Base-by-base conservation (phyloP, 108 stramenopile species). In the Craspedostauros australis region DNA sequence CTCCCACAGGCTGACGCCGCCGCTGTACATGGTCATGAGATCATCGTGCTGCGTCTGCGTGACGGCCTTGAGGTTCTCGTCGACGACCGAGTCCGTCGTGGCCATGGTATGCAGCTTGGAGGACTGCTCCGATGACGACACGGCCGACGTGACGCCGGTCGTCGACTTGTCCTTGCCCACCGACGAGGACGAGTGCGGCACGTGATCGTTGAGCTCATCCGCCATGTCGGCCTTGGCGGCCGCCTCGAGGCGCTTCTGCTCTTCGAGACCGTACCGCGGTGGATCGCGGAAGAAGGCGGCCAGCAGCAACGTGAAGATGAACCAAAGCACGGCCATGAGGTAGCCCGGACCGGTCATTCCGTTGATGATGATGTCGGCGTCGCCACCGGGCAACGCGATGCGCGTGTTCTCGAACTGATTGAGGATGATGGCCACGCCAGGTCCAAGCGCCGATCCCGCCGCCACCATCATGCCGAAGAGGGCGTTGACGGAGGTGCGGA, bases 311-410 rank as follows among this genome's bases (percentile, higher is more conserved):
- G 64, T 51, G 46, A 76, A 87, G 8, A 80, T 43, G 0, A 40
- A 20, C 91, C 91, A 93, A 6, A 87, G 56, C n/a, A 52, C 8
- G n/a, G 73, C 68, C 87, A 93, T 93, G 9, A 93, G 62, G 38
- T 66, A 93, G 0, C 87, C 86, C 5, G 91, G 85, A 36, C 80
- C 79, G 4, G 84, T 90, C 74, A 86, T 77, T 4, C 77, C 77
- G 54, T 91, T 91, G n/a, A 91, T 50, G 18, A 44, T 51, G 19
- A 83, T 33, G 3, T 51, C 48, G 6, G 37, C 5, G 0, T 76
- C 69, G 36, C 67, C 56, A 27, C 57, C 11, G 2, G 79, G 79
- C 15, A 87, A 6, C 23, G 48, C 22, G 11, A 79, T 34, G n/a
- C n/a, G n/a, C 19, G 46, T 46, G 42, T 79, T 45, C 6, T 86